Evolutionary conservation across 495 filamentous ascomycete species (phyloP), one percentile per base, ranked within the genome.

Genomic region (Pyrenopolyporus hunteri): DNA sequence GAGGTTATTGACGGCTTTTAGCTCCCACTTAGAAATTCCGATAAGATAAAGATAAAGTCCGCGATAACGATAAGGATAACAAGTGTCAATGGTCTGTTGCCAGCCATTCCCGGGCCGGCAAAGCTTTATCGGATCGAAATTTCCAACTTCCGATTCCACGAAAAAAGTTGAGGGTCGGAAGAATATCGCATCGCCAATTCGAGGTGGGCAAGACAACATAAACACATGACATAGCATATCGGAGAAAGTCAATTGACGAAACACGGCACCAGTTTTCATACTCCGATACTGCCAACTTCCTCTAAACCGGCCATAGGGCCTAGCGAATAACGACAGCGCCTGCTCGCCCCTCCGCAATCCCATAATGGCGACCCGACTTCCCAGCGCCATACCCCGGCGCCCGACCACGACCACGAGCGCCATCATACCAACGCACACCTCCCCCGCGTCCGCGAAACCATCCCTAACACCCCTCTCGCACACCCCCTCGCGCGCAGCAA

Each of bases 401-500:
- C 67, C 58, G 76, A 80, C 43, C 25, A 32, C 46, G 43, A 39
- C 26, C 56, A 59, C 32, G 14, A 33, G 33, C 46, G 25, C 43
- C 3, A n/a, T n/a, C n/a, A n/a, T n/a, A n/a, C n/a, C n/a, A n/a
- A n/a, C n/a, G n/a, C 35, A 59, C 25, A 42, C 59, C 1, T 13
- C 57, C 19, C 43, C 57, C 20, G 37, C 61, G 19, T 35, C 23
- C 60, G 78, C 77, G 74, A 77, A 76, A 70, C 51, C 61, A 59
- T 54, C 66, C 22, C 69, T 66, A 58, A 33, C 73, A 32, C 51
- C 63, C 5, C 60, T 63, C 49, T 69, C 66, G 2, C 60, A 44
- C 76, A 82, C 68, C 55, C 66, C 69, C 1, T 62, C 79, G 73
- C 89, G 91, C n/a, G 84, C 92, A 71, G 95, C 94, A 19, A 89